phyloP scores from a whole-genome alignment of 345 rosid species.

The Citropsis articulata region DNA sequence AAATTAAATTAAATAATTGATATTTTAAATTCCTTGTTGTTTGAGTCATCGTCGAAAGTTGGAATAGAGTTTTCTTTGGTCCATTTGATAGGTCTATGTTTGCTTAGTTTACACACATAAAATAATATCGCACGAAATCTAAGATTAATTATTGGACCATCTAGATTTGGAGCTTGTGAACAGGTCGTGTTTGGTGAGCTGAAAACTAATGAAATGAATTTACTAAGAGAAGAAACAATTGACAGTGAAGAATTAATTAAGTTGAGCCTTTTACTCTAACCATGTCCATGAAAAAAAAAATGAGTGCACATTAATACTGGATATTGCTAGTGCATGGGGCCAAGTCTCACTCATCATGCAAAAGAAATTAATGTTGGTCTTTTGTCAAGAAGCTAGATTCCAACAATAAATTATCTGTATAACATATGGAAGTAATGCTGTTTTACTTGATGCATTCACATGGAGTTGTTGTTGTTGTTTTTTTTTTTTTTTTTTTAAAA shows the following conservation, averaged over 20 bases:
- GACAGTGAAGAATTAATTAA: constrained; percentile 23
- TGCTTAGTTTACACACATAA: constrained; percentile 35
- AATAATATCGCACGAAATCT: neutral
- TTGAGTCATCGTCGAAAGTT: constrained; percentile 44
- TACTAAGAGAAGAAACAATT: neutral
- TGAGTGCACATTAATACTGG: too few relatives aligned
- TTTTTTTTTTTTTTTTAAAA: too few relatives aligned
- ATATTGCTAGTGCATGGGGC: constrained; percentile 10
- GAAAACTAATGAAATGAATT: neutral
- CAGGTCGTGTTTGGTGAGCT: constrained; percentile 20
- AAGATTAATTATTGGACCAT: neutral
- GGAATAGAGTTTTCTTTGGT: constrained; percentile 27
- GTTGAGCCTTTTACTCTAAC: constrained; percentile 44
- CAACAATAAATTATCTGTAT: constrained; percentile 13
- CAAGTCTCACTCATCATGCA: constrained; percentile 8
- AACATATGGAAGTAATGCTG: constrained; percentile 9
- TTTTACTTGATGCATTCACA: constrained; percentile 24
- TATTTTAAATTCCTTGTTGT: constrained; percentile 23
- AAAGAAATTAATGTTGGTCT: constrained; percentile 12
- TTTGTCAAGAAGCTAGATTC: constrained; percentile 25
- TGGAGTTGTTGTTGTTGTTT: constrained; percentile 25
- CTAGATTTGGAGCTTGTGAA: neutral
- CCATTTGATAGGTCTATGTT: constrained; percentile 41
- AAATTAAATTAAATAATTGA: neutral
- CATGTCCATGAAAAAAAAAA: constrained; percentile 19